phyloP scores from a whole-genome alignment of 2,329 filamentous ascomycete species.

The Clarireedia hainanense region DNA sequence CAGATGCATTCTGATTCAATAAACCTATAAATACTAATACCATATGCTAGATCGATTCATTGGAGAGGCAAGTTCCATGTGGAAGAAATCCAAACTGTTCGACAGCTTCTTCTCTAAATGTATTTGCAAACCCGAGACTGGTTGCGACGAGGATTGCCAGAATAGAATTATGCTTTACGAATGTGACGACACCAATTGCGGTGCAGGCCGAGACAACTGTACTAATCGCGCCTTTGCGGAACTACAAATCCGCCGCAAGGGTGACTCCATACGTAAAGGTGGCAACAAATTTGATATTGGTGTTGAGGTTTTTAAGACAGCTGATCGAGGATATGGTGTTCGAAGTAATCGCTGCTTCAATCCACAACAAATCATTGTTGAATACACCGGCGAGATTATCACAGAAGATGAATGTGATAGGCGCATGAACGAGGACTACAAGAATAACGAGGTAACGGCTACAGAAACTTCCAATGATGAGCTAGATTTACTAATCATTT shows the following conservation, averaged over 20 bases:
- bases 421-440: constrained; percentile 89
- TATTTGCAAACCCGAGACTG: constrained; percentile 67
- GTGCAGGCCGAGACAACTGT: constrained; percentile 64
- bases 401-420: constrained; percentile 89
- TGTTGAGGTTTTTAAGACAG: constrained; percentile 89
- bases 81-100: constrained; percentile 70
- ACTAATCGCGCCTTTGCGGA: constrained; percentile 83
- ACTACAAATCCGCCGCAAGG: constrained; percentile 63
- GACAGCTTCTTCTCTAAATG: constrained; percentile 71
- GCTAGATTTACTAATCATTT: constrained; percentile 14
- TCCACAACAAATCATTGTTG: constrained; percentile 91
- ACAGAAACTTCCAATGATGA: background rate
- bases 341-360: constrained; percentile 82
- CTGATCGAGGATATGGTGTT: constrained; percentile 82
- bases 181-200: constrained; percentile 86
- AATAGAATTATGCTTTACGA: constrained; percentile 98
- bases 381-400: constrained; percentile 97
- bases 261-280: constrained; percentile 28
- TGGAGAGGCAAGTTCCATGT: constrained; percentile 70
- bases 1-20: background rate
- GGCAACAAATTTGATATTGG: constrained; percentile 86
- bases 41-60: constrained; percentile 69
- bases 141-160: constrained; percentile 84
- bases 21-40: constrained; percentile 11
- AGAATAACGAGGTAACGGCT: constrained; percentile 72